These are phyloP conservation scores for Arachis hypogaea DNA, from an alignment of 306 rosid genomes.

Conservation along the genomic window DNA sequence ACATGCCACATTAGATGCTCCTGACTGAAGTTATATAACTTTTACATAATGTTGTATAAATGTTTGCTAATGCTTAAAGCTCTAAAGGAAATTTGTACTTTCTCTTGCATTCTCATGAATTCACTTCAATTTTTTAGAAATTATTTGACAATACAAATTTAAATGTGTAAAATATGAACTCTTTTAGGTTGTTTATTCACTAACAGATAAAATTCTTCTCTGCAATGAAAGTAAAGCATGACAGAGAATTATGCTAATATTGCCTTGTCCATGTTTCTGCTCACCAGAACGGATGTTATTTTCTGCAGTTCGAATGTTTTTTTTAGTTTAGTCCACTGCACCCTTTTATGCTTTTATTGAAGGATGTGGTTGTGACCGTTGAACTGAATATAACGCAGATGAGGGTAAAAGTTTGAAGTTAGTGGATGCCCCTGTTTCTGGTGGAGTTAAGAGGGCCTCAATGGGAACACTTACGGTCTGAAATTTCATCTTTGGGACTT, in stretches of 20 bases:
- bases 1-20: slow-evolving; percentile 16
- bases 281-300: slow-evolving; percentile 13
- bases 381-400: slow-evolving; percentile 57
- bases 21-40: slow-evolving; percentile 3
- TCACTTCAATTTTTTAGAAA: slow-evolving; percentile 1
- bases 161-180: slow-evolving; percentile 8
- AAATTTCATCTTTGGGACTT: slow-evolving; percentile 37
- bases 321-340: slow-evolving; percentile 14
- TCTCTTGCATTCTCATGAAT: slow-evolving; percentile 3
- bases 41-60: background rate
- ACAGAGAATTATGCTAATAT: slow-evolving; percentile 12
- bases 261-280: slow-evolving; percentile 19
- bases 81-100: background rate
- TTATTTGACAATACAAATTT: slow-evolving; percentile 16
- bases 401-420: slow-evolving; percentile 80
- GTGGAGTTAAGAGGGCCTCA: slow-evolving; percentile 87
- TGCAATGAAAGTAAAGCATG: slow-evolving; percentile 15
- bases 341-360: slow-evolving; percentile 31
- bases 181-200: slow-evolving; percentile 11
- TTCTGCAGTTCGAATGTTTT: slow-evolving; percentile 29
- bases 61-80: slow-evolving; percentile 22
- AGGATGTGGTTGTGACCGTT: slow-evolving; percentile 43
- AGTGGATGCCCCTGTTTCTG: slow-evolving; percentile 99
- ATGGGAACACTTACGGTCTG: slow-evolving; percentile 86
- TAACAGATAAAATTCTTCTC: slow-evolving; percentile 1